Percentiles rank a stretch among this genome's conserved stretches.
phyloP scores from a whole-genome alignment of 805 yeast species.

The Kuraishia molischiana region DNA sequence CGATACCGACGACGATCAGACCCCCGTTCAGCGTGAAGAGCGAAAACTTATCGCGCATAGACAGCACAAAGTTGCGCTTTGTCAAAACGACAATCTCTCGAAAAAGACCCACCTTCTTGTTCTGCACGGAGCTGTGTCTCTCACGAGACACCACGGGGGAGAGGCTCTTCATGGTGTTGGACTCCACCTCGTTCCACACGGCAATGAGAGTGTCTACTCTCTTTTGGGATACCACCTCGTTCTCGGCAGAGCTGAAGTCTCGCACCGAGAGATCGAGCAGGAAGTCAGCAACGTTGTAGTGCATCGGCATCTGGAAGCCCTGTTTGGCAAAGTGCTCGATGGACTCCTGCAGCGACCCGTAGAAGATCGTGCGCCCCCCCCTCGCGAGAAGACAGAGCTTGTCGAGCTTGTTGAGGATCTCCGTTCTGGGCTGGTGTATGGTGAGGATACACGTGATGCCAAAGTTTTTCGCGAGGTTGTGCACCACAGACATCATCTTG shows the following conservation, averaged over 20 bases:
- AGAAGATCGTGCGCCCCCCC: constrained; percentile 30
- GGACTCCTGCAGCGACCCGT: constrained; percentile 5
- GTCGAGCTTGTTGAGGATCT: constrained; percentile 53
- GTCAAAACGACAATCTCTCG: constrained; percentile 18
- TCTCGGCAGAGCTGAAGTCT: constrained; percentile 19
- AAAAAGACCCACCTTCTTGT: constrained; percentile 12
- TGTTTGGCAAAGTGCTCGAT: constrained; percentile 5
- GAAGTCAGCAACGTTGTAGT: constrained; percentile 18
- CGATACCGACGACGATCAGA: constrained; percentile 31
- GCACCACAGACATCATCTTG: constrained; percentile 44
- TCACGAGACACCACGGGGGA: background rate
- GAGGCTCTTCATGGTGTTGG: background rate
- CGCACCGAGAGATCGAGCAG: constrained; percentile 27
- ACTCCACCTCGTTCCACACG: constrained; percentile 15
- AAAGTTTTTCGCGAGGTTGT: constrained; percentile 33
- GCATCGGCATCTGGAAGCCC: constrained; percentile 5
- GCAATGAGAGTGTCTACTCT: constrained; percentile 19
- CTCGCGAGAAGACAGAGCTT: constrained; percentile 52
- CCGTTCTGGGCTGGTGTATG: constrained; percentile 71
- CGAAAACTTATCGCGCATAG: constrained; percentile 24
- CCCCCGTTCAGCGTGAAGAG: constrained; percentile 23
- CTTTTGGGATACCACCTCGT: constrained; percentile 14
- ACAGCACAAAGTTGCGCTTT: constrained; percentile 21
- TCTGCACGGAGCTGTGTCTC: constrained; percentile 7
- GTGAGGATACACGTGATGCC: constrained; percentile 61